A percentile compares a stretch with the other conserved stretches of the same genome.
Evolutionary conservation across 371 early-diverging fungal genomes (phyloP).

Genomic region (Thermomucor indicae-seudaticae): DNA sequence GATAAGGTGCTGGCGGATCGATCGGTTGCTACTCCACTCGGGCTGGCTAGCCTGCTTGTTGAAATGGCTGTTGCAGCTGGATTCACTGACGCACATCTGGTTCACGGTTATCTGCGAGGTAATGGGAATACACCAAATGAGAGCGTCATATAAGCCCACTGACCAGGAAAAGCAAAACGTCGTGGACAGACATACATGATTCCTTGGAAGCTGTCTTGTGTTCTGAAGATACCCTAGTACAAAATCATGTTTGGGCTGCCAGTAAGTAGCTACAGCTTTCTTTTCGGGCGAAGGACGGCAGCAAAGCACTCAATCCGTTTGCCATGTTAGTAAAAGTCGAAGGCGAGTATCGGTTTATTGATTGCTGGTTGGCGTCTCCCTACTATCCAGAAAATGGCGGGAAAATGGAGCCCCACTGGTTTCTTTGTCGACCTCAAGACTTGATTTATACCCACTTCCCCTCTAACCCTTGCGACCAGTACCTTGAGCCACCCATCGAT

Average conservation of each 20-base stretch:
- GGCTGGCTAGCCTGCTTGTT: conserved; percentile 54
- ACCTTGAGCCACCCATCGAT: conserved; percentile 26
- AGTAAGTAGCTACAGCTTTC: conserved; percentile 32
- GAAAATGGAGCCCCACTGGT: conserved; percentile 37
- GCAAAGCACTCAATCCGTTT: too few relatives aligned
- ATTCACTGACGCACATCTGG: conserved; percentile 44
- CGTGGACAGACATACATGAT: conserved; percentile 26
- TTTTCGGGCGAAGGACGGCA: too few relatives aligned
- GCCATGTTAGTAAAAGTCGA: conserved; percentile 57
- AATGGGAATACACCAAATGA: neutral
- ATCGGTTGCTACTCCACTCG: conserved; percentile 40
- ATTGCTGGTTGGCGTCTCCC: conserved; percentile 58
- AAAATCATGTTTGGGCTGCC: conserved; percentile 62
- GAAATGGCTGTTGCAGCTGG: conserved; percentile 57
- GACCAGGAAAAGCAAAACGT: neutral
- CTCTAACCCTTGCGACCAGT: conserved; percentile 19
- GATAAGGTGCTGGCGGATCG: conserved; percentile 41
- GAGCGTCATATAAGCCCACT: neutral
- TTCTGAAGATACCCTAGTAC: conserved; percentile 20
- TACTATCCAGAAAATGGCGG: conserved; percentile 28
- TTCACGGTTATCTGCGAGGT: conserved; percentile 56
- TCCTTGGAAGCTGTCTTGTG: conserved; percentile 12
- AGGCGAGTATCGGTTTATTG: conserved; percentile 58
- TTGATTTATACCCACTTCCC: conserved; percentile 45
- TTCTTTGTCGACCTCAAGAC: conserved; percentile 31